A percentile compares a stretch with the other conserved stretches of the same genome.
Conservation (phyloP, 768 basidiomycete genomes). For the Trametes cinnabarina region DNA sequence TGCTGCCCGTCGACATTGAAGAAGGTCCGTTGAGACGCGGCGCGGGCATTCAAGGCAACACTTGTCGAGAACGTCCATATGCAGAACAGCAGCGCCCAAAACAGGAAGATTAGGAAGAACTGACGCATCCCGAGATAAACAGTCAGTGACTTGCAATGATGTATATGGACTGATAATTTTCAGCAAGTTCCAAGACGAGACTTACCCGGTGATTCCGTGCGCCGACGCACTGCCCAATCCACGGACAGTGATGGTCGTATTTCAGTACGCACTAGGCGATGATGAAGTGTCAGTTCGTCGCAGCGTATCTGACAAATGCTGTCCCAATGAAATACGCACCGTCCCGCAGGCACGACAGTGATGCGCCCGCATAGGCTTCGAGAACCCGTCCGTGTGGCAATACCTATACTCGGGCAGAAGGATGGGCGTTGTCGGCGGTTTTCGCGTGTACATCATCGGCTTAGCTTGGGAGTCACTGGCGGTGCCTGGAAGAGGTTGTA, state of each 20-base stretch:
- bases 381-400: conserved; percentile 57
- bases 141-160: too few species aligned
- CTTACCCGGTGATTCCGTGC: conserved; percentile 85
- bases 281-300: too few species aligned
- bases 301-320: too few species aligned
- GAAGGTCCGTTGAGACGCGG: conserved; percentile 12
- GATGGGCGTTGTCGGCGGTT: conserved; percentile 43
- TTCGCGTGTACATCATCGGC: conserved; percentile 26
- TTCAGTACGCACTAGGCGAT: conserved; percentile 72
- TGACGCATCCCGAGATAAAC: conserved; percentile 27
- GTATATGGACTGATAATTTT: too few species aligned
- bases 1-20: conserved; percentile 59
- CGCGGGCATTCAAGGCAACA: conserved; percentile 48
- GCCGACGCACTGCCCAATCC: conserved; percentile 94
- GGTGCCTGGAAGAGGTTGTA: conserved; percentile 1
- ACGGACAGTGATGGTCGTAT: conserved; percentile 90
- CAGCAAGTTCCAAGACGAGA: too few species aligned
- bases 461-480: conserved; percentile 1
- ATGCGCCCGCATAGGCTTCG: conserved; percentile 75
- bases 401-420: conserved; percentile 66
- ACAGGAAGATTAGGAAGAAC: conserved; percentile 84
- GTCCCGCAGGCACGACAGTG: conserved; percentile 85
- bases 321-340: conserved; percentile 55
- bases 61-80: conserved; percentile 63
- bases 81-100: conserved; percentile 59